These are phyloP conservation scores for Sphagnum magellanicum DNA, from an alignment of 228 moss, liverwort and hornwort species.

Conservation along the genomic window DNA sequence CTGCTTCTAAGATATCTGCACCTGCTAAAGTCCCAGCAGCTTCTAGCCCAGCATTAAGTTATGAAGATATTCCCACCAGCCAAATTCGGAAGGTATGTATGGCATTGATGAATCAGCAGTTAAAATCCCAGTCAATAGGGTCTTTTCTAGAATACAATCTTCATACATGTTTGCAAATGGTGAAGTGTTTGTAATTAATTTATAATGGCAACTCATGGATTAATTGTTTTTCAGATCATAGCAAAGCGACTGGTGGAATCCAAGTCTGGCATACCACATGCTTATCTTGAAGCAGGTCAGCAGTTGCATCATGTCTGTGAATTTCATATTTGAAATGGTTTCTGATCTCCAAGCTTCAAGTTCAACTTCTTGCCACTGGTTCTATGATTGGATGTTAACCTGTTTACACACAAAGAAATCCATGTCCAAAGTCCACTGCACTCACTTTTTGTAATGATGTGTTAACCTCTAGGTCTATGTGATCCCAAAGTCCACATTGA, in stretches of 20 bases:
- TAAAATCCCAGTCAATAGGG: neutral
- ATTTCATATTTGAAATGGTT: neutral
- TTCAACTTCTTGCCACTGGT: neutral
- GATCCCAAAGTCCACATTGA: too few relatives aligned
- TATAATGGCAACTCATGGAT: neutral
- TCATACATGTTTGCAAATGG: neutral
- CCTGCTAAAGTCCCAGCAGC: slow-evolving; percentile 19
- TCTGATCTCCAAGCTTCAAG: neutral
- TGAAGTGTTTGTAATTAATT: neutral
- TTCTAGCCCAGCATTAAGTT: slow-evolving; percentile 33
- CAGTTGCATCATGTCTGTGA: slow-evolving; percentile 1
- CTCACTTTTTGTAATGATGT: too few relatives aligned
- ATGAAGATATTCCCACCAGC: slow-evolving; percentile 61
- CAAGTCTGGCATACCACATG: slow-evolving; percentile 73
- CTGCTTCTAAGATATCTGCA: slow-evolving; percentile 19
- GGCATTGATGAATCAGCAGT: neutral
- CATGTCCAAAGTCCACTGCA: too few relatives aligned
- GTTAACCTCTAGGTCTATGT: too few relatives aligned
- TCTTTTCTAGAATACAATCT: neutral
- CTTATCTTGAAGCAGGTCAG: slow-evolving; percentile 78
- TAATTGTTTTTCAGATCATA: slow-evolving; percentile 59
- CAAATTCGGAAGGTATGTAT: slow-evolving; percentile 84
- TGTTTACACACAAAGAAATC: neutral
- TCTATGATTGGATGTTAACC: neutral
- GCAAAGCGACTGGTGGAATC: slow-evolving; percentile 82